Evolutionary conservation across 129 eudicot species (phyloP), one percentile per base, ranked within the genome.

Genomic region (Flaveria trinervia): DNA sequence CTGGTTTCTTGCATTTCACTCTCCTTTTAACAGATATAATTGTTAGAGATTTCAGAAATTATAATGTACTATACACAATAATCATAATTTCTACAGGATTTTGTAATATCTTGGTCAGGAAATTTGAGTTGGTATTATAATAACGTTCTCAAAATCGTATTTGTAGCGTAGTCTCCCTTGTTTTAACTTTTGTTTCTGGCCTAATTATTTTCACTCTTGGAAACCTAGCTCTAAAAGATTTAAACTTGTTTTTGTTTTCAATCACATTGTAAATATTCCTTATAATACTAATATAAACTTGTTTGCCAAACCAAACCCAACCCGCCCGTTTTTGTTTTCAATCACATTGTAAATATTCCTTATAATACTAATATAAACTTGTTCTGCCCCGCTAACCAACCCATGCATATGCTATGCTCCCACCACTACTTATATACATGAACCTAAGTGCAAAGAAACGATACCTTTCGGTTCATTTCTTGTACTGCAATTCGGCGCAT

Each of bases 381-480:
- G 12, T 16, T 16, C 41, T 66, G 16, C 9, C 30, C 15, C 3
- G 50, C 17, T 41, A 66, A 23, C 50, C 71, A 30, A 30, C 36
- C 36, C 36, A 30, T 0, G 36, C 5, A 5, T 30, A 30, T 3
- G 36, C 36, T 30, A 30, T 30, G 36, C 36, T 30, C 36, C 36
- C 36, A 30, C 36, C 36, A 4, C 64, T 39, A 77, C 13, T 50
- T 33, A 36, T 33, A 23, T 26, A 68, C 74, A 71, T 17, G 17
- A 62, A 9, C 45, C 5, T 8, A 64, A 30, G 67, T 51, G 78
- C 59, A 80, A 44, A 33, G 66, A 36, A 57, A 68, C 3, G 54
- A n/a, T 77, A 88, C 98, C 92, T 92, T 91, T 82, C 93, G 80
- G 81, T 93, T 93, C 96, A 93, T 93, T 84, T 93, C 98, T 82